phyloP scores from a whole-genome alignment of 2,329 filamentous ascomycete genomes.

The Nemania sp. region DNA sequence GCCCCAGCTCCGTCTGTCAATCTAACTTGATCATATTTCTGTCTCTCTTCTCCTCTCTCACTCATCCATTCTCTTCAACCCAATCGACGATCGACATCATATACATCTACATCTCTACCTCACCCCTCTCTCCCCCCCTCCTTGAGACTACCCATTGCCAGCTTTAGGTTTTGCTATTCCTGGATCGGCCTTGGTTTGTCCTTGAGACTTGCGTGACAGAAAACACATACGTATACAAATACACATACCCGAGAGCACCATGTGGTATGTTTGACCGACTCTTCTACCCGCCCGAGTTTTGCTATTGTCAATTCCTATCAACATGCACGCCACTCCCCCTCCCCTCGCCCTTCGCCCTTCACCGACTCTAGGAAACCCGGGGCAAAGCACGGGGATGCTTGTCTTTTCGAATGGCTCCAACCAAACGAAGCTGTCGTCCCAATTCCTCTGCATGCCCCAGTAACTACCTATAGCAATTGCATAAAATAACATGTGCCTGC shows the following conservation, averaged over 20 bases:
- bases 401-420: neutral
- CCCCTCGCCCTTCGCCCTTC: conserved; percentile 10
- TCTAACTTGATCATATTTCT: conserved; percentile 39
- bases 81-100: conserved; percentile 34
- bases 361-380: conserved; percentile 28
- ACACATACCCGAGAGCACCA: conserved; percentile 42
- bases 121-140: conserved; percentile 9
- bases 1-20: conserved; percentile 39
- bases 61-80: conserved; percentile 29
- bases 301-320: conserved; percentile 10
- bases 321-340: neutral
- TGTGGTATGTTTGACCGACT: conserved; percentile 51
- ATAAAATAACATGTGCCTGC: neutral
- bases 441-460: conserved; percentile 11
- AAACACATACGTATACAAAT: conserved; percentile 8
- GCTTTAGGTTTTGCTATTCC: conserved; percentile 16
- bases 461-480: neutral
- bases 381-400: conserved; percentile 17
- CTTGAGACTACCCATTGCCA: conserved; percentile 15
- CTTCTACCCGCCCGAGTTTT: conserved; percentile 13
- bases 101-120: conserved; percentile 33
- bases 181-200: conserved; percentile 28
- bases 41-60: conserved; percentile 39
- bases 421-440: conserved; percentile 2
- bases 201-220: conserved; percentile 38